Conservation (phyloP, 768 basidiomycete genomes). For the Tulasnella calospora region DNA sequence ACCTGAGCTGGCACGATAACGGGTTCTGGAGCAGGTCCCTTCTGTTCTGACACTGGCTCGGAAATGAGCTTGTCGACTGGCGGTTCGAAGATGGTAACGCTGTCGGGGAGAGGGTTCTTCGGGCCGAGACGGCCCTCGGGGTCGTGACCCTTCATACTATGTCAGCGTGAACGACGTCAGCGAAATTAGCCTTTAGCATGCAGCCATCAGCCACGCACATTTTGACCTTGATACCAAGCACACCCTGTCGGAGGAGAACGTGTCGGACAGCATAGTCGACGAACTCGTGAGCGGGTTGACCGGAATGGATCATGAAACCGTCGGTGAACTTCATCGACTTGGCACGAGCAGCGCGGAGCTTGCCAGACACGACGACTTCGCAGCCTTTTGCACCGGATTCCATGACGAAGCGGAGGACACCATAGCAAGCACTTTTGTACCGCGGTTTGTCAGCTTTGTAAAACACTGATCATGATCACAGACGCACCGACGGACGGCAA, state of each 20-base stretch:
- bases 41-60: constrained; percentile 86
- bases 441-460: neutral
- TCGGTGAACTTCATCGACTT: constrained; percentile 99
- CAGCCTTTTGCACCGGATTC: constrained; percentile 99
- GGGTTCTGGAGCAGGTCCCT: constrained; percentile 43
- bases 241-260: constrained; percentile 97
- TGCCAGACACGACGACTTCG: constrained; percentile 98
- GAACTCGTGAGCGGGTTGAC: constrained; percentile 94
- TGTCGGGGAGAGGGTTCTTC: constrained; percentile 89
- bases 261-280: constrained; percentile 97
- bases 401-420: constrained; percentile 99
- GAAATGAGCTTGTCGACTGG: constrained; percentile 85
- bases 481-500: constrained; percentile 92
- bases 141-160: constrained; percentile 94
- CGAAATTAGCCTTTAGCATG: constrained; percentile 1
- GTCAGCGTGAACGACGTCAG: constrained; percentile 12
- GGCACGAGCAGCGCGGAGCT: constrained; percentile 98
- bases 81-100: constrained; percentile 83
- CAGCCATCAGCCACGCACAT: constrained; percentile 54
- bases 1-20: neutral
- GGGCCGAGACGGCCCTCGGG: constrained; percentile 87
- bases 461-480: neutral
- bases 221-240: constrained; percentile 99
- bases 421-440: constrained; percentile 79
- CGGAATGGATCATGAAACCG: constrained; percentile 98